Evolutionary conservation across 2,329 filamentous ascomycete species (phyloP), one percentile per base, ranked within the genome.

Genomic region (Lecanicillium sp.): DNA sequence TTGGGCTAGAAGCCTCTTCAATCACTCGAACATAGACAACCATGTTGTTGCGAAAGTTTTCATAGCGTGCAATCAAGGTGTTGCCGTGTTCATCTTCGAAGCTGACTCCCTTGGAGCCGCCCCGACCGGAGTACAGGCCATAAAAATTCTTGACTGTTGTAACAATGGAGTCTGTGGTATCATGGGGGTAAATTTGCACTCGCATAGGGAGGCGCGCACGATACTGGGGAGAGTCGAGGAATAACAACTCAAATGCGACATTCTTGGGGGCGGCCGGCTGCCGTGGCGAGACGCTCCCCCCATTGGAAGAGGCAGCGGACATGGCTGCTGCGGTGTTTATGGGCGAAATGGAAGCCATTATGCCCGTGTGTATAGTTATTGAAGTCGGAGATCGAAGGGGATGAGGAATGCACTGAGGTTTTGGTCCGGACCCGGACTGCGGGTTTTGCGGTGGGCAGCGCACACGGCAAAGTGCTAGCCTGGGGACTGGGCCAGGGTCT

Each of bases 141-240:
- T 95, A 96, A 67, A 96, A 96, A 70, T 95, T 96, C 74, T 95
- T 96, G 56, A 96, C 90, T 2, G 92, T 96, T 12, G 88, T 92
- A 47, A 96, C 86, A 65, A 98, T 98, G 27, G 89, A 95, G 58
- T 96, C 90, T 16, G 90, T 96, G 37, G 86, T 89, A 68, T 98
- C 92, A 62, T 96, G 89, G 33, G 86, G 86, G 55, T 83, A 95
- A 51, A 98, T 95, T 55, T 94, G 85, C 38, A 90, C 84, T 53
- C 84, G 73, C 77, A 90, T 81, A n/a, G 85, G 84, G 49, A 89
- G 70, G 55, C 85, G 80, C 63, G 83, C 83, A 51, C 78, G 77
- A 51, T 76, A 78, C 56, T 82, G 75, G 44, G 78, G 77, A 22
- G 75, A 73, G 51, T 84, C 75, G 38, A 74, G 70, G 51, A 84